Evolutionary conservation across 208 protist genomes (phyloP).

Genomic region (Trypanosoma congolense): DNA sequence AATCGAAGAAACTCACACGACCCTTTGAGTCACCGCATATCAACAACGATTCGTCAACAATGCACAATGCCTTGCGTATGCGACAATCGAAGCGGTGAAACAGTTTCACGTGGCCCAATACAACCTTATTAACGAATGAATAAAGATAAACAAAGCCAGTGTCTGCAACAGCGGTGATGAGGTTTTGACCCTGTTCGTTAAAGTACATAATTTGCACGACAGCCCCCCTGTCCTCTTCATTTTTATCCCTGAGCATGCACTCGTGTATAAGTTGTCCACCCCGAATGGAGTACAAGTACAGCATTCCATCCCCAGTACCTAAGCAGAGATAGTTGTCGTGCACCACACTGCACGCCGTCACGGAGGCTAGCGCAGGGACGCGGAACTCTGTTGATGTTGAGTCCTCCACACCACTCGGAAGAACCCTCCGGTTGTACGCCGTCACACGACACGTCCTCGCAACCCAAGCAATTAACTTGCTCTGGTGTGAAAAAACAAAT

Average conservation of each 20-base stretch:
- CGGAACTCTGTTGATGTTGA: conserved; percentile 45
- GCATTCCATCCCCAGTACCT: conserved; percentile 58
- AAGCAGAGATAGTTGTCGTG: conserved; percentile 78
- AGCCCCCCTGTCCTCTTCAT: conserved; percentile 45
- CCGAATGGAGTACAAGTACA: conserved; percentile 75
- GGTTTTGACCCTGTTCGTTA: conserved; percentile 65
- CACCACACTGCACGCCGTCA: conserved; percentile 80
- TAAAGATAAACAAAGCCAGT: conserved; percentile 69
- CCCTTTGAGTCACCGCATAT: conserved; percentile 44
- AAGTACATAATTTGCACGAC: conserved; percentile 66
- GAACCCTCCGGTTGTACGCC: conserved; percentile 33
- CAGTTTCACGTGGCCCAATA: conserved; percentile 39
- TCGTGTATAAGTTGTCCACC: conserved; percentile 56
- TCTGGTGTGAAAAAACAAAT: conserved; percentile 31
- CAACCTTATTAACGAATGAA: conserved; percentile 45
- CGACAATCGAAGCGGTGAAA: conserved; percentile 35
- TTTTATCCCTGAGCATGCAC: conserved; percentile 37
- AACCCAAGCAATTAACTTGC: conserved; percentile 52
- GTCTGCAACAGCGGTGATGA: conserved; percentile 64
- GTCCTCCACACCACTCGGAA: conserved; percentile 64
- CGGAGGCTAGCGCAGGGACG: conserved; percentile 46
- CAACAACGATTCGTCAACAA: conserved; percentile 20
- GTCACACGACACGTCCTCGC: conserved; percentile 56
- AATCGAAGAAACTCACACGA: conserved; percentile 40
- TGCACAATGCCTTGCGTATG: conserved; percentile 33